A percentile compares a stretch with the other conserved stretches of the same genome.
Evolutionary conservation across 176 grass and related monocot species (phyloP).

Genomic region (Aegilops speltoides): DNA sequence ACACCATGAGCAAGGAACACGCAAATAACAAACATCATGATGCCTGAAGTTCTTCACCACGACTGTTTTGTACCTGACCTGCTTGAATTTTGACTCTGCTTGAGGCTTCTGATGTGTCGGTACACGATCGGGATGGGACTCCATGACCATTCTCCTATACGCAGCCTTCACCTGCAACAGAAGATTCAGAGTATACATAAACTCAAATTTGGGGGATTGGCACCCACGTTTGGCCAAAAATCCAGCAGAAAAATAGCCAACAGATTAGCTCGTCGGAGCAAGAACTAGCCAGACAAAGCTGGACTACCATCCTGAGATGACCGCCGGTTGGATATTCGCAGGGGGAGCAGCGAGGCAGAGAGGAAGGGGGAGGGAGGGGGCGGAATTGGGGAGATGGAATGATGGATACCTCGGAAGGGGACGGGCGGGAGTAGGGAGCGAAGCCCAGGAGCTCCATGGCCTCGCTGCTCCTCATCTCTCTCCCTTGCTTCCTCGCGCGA

Average conservation of each 20-base stretch:
- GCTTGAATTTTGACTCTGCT: conserved; percentile 77
- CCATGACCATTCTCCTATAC: conserved; percentile 71
- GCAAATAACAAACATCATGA: background rate
- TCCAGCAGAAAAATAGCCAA: background rate
- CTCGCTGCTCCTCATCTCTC: conserved; percentile 57
- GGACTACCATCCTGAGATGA: background rate
- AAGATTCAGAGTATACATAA: background rate
- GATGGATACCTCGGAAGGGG: conserved; percentile 56
- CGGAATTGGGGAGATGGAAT: background rate
- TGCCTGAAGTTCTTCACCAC: background rate
- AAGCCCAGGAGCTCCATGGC: conserved; percentile 72
- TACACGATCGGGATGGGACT: conserved; percentile 71
- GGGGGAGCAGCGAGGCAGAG: background rate
- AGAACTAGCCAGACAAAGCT: background rate
- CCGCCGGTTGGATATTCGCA: background rate
- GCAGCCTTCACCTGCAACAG: conserved; percentile 73
- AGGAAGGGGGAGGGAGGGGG: background rate
- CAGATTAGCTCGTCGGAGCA: background rate
- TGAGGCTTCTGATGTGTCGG: conserved; percentile 65
- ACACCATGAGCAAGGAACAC: background rate
- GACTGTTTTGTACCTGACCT: conserved; percentile 40
- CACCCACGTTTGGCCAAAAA: background rate
- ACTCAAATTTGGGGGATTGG: background rate
- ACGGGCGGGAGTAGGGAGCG: conserved; percentile 52
- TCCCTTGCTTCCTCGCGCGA: background rate